These are phyloP conservation scores for Carex parvula DNA, from an alignment of 176 grass and related monocot genomes.

Conservation along the genomic window DNA sequence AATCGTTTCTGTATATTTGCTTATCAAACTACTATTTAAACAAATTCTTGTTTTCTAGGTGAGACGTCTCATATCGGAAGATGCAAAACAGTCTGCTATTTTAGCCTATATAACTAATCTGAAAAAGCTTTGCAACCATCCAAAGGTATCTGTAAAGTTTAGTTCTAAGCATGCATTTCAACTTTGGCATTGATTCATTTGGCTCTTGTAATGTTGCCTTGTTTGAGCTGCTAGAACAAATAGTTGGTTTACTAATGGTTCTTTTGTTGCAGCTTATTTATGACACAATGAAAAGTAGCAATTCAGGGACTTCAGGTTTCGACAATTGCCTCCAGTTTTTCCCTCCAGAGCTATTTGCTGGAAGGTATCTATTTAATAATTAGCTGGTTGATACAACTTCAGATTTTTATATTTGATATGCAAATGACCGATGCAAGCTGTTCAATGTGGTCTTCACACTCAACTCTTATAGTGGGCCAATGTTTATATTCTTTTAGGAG, in stretches of 20 bases:
- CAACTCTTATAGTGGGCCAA: not conserved
- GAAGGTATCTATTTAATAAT: slow-evolving; percentile 51
- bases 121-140: slow-evolving; percentile 98
- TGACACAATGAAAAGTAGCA: slow-evolving; percentile 74
- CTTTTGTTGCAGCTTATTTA: slow-evolving; percentile 76
- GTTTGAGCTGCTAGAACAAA: not conserved
- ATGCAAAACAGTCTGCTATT: slow-evolving; percentile 80
- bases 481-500: not conserved
- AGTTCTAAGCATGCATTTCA: not conserved
- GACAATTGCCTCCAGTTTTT: slow-evolving; percentile 79
- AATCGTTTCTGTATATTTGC: slow-evolving; percentile 25
- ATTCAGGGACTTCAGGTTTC: slow-evolving; percentile 68
- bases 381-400: not conserved
- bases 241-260: slow-evolving; percentile 17
- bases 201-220: not conserved
- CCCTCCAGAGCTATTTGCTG: slow-evolving; percentile 79
- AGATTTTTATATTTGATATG: not conserved
- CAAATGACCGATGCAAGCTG: not conserved
- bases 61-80: slow-evolving; percentile 68
- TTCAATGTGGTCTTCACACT: not conserved
- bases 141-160: slow-evolving; percentile 67
- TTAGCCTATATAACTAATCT: slow-evolving; percentile 96
- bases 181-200: not conserved
- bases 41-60: slow-evolving; percentile 47
- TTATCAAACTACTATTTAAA: slow-evolving; percentile 9